Evolutionary conservation across 495 filamentous ascomycete genomes (phyloP), one percentile per base, ranked within the genome.

Genomic region (Penicillium bialowiezense): DNA sequence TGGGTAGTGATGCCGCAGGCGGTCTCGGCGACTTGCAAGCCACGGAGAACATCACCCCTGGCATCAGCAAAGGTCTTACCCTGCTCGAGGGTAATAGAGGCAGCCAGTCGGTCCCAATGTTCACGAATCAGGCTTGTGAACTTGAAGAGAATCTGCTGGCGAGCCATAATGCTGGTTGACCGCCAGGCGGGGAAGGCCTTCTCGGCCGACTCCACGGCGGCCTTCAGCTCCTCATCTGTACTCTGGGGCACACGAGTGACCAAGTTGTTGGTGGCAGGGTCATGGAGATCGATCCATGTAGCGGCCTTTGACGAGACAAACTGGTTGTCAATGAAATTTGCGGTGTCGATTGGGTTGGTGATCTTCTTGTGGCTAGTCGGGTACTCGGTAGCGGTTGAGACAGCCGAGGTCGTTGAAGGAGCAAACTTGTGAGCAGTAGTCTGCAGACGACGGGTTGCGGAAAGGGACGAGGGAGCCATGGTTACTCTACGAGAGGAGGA

Each of bases 21-120:
- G 15, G 90, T 92, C 76, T 99, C 93, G 8, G 93, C 93, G 35
- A 99, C 93, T 76, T 99, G 93, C 54, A 99, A 74, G 33, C 93
- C 93, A 44, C 93, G 82, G 48, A 99, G 82, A 13, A 99, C 93
- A 70, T 99, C 93, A 47, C 93, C 93, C 70, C 81, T 88, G 41
- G 93, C 91, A 73, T 99, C 93, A 44, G 88, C 88, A 69, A 97
- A 90, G 3, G 95, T 97, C 80, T 99, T 99, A 58, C 93, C 93
- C 73, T 99, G 93, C 76, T 99, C 93, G 41, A 97, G 77, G 14
- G 92, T 97, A 63, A 99, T 99, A 63, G 86, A 92, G 4, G 93
- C 90, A 14, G 93, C 95, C 52, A 99, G 68, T 29, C 93, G 81
- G 67, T 99, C 92, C 95, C 92, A 97, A 73, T 99, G 83, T 61